Evolutionary conservation across 176 grass and related monocot genomes (phyloP).

Genomic region (Oryza glaberrima): DNA sequence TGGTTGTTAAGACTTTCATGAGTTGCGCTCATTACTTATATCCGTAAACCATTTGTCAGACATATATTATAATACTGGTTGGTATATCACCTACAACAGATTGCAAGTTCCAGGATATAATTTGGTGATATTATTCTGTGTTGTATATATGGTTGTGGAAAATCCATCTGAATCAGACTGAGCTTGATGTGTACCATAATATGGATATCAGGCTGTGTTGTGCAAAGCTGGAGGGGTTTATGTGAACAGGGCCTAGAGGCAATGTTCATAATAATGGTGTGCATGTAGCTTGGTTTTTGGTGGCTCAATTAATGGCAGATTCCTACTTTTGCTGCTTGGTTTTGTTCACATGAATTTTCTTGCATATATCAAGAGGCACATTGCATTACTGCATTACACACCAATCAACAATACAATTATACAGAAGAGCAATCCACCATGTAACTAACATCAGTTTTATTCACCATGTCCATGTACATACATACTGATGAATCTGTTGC

Average conservation of each 20-base stretch:
- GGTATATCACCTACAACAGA: background rate
- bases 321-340: background rate
- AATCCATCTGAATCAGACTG: background rate
- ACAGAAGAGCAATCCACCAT: slow-evolving; percentile 8
- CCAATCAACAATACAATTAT: slow-evolving; percentile 23
- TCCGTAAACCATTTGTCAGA: background rate
- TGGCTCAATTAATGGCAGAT: background rate
- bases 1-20: slow-evolving; percentile 7
- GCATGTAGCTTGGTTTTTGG: background rate
- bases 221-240: background rate
- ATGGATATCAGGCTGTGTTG: background rate
- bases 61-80: background rate
- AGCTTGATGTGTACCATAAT: background rate
- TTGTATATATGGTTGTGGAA: background rate
- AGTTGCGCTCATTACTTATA: background rate
- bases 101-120: background rate
- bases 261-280: background rate
- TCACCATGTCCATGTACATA: slow-evolving; percentile 12
- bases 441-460: background rate
- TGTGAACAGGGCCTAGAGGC: background rate
- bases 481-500: background rate
- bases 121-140: slow-evolving; percentile 17
- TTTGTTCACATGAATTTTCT: background rate
- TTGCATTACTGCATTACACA: background rate
- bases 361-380: background rate